Evolutionary conservation across 345 rosid genomes (phyloP).

Genomic region (Raphanus raphanistrum): DNA sequence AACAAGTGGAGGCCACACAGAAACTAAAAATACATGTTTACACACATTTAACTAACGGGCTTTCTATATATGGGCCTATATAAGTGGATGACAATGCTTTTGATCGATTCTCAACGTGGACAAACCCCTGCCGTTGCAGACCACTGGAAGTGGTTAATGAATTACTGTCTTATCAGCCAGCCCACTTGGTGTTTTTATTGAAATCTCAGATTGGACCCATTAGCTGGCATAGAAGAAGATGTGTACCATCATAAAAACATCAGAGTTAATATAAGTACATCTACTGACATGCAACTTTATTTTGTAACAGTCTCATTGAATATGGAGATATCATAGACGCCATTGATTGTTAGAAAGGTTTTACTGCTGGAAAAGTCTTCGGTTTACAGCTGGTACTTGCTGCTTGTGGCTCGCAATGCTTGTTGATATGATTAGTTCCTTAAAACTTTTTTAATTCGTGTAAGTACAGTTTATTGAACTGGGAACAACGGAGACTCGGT

Average conservation of each 20-base stretch:
- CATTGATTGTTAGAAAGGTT: conserved; percentile 52
- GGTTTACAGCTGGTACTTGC: conserved; percentile 69
- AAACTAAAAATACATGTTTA: background rate
- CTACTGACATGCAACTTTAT: background rate
- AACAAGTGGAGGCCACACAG: background rate
- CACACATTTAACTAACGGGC: background rate
- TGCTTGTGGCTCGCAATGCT: background rate
- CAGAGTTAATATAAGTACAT: conserved; percentile 47
- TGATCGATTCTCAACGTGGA: background rate
- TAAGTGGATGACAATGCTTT: background rate
- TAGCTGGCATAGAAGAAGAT: conserved; percentile 91
- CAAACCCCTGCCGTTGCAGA: background rate
- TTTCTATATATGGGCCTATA: background rate
- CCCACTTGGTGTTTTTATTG: background rate
- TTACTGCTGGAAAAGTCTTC: conserved; percentile 96
- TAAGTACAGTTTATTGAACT: conserved; percentile 76
- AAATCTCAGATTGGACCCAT: conserved; percentile 83
- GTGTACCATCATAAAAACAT: conserved; percentile 91
- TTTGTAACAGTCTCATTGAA: conserved; percentile 1
- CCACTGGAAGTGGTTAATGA: background rate
- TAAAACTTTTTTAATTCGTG: background rate
- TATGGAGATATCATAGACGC: background rate
- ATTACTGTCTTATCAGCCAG: conserved; percentile 15
- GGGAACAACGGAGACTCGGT: conserved; percentile 72
- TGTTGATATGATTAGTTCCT: background rate